Evolutionary conservation across 2,329 filamentous ascomycete genomes (phyloP).

Genomic region (Exophiala sp.): DNA sequence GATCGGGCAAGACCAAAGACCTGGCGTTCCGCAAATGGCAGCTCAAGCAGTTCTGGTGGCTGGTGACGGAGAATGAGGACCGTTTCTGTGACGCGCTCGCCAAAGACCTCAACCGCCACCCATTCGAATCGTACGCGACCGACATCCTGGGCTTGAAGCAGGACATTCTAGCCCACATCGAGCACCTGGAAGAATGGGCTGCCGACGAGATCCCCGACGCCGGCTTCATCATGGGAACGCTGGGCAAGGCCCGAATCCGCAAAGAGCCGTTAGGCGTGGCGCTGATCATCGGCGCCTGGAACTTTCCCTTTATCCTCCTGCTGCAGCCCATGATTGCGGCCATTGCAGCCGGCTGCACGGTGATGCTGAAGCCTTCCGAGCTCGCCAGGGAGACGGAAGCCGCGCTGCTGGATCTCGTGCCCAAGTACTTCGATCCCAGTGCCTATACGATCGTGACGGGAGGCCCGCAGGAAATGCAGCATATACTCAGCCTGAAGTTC

Average conservation of each 20-base stretch:
- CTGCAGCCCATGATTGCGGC: conserved; percentile 41
- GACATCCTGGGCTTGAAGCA: conserved; percentile 34
- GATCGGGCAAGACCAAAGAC: conserved; percentile 34
- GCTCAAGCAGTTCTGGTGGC: conserved; percentile 40
- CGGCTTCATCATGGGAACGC: conserved; percentile 31
- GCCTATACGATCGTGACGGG: conserved; percentile 37
- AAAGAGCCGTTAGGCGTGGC: conserved; percentile 43
- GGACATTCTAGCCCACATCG: conserved; percentile 37
- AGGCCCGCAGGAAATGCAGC: conserved; percentile 36
- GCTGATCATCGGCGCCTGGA: conserved; percentile 45
- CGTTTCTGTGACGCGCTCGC: conserved; percentile 33
- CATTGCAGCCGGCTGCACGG: conserved; percentile 37
- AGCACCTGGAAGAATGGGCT: conserved; percentile 39
- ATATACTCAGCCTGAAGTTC: conserved; percentile 37
- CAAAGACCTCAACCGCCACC: conserved; percentile 36
- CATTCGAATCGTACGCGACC: conserved; percentile 32
- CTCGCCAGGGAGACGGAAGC: conserved; percentile 34
- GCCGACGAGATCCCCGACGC: conserved; percentile 32
- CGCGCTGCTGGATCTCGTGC: conserved; percentile 38
- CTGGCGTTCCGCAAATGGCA: conserved; percentile 39
- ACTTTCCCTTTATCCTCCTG: conserved; percentile 40
- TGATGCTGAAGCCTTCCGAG: conserved; percentile 45
- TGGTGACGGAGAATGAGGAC: conserved; percentile 39
- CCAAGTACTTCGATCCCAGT: conserved; percentile 39
- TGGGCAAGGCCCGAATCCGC: conserved; percentile 34